Base-by-base conservation (phyloP, 2,329 filamentous ascomycete species). In the Aspergillus oerlinghausenensis region DNA sequence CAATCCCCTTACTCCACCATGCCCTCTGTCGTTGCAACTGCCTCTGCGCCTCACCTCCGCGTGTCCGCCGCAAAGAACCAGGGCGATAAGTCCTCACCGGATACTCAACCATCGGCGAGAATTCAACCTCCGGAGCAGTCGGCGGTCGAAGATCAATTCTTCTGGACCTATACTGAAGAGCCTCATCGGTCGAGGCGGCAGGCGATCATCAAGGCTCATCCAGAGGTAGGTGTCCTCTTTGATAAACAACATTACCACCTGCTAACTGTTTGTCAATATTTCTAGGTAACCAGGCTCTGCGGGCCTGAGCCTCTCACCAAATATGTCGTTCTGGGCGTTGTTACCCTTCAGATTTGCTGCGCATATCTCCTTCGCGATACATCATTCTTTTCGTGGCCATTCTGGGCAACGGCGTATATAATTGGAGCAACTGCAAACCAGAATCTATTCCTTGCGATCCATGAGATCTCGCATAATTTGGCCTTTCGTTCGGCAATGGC, bases 161-260 rank as follows among this genome's bases (percentile, higher is more conserved):
- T 96, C 79, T 97, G 95, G 94, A 96, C 94, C 43, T 97, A 99
- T 73, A 97, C 94, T 9, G 94, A 99, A 75, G 94, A 99, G 77
- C 94, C 94, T 60, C 94, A 99, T 76, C 86, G 92, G 65, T 94
- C 93, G 32, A 83, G 94, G 65, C 85, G 94, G 56, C 85, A 93
- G 66, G 91, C 92, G 60, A 99, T 99, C 68, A 97, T 99, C 77
- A 97, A 97, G 79, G 92, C 93, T 55, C 93, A 99, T 73, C 94
- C 94, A 49, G 93, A 99, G 83, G 92, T 93, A 78, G 21, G 72
- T 59, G 38, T 28, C 11, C 19, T 52, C 21, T 56, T 35, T n/a
- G 62, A 40, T 29, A 42, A 51, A 26, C 35, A 54, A 49, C 17
- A 29, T 28, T 23, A 14, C 43, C 38, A 23, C 10, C 59, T 64